Evolutionary conservation across 75 land plant genomes (phyloP), one percentile per base, ranked within the genome.

Genomic region (Pinus albicaulis): DNA sequence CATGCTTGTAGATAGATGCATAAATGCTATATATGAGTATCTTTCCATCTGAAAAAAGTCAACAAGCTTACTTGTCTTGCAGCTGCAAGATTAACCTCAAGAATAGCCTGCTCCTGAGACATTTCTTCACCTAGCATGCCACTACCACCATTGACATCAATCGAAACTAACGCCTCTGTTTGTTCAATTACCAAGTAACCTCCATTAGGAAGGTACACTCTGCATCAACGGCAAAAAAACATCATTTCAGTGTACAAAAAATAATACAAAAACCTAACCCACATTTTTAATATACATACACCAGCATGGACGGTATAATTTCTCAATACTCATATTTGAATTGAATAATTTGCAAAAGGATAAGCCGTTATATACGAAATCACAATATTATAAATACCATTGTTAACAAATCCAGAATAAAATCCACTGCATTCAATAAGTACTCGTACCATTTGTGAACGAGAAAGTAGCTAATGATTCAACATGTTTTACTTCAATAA

Each of bases 61-160:
- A 28, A 28, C 68, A 55, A 78, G 62, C 57, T 28, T 86, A 94
- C 98, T 80, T 91, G 98, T 80, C 88, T 92, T 16, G 96, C 98
- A 78, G 99, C 99, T 36, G 93, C 98, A 76, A 95, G 92, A 83
- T 97, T 97, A 59, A 95, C 98, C 59, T 97, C 98, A 24, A 97
- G 86, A 75, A 91, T 85, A 66, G 98, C 98, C 66, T 91, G 89
- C 71, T 88, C 86, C 38, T 78, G 58, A 17, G 92, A 87, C 26
- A 83, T 86, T 25, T 79, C 83, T 55, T 88, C 75, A 56, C 95
- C 93, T 66, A 95, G 88, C 93, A 94, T 87, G 19, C 93, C 86
- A 76, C 82, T 83, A 59, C 99, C 99, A 4, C 99, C 95, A 88
- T 97, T 97, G 20, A 97, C 99, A 87, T 97, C 99, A 73, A 97